These are phyloP conservation scores for Psilocybe cyanescens DNA, from an alignment of 768 basidiomycete genomes.

Conservation along the genomic window DNA sequence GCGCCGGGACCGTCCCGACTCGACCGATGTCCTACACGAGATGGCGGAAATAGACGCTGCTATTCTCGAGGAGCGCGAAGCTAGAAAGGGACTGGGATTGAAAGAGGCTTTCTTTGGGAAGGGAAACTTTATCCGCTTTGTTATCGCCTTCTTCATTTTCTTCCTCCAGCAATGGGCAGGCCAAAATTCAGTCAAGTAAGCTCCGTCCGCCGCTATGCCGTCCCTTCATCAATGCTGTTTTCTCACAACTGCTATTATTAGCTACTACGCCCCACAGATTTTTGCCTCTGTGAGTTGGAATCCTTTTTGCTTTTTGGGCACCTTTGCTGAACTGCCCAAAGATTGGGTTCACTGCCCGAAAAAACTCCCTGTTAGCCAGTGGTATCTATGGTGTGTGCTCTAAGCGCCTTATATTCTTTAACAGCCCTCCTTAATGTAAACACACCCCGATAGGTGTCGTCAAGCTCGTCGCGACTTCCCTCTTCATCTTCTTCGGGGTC, in stretches of 20 bases:
- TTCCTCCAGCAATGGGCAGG: conserved; percentile 84
- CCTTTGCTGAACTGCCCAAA: conserved; percentile 18
- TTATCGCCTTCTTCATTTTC: conserved; percentile 85
- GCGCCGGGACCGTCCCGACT: conserved; percentile 46
- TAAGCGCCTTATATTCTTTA: neutral
- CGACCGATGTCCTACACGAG: conserved; percentile 55
- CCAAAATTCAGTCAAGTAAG: conserved; percentile 74
- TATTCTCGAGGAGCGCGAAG: conserved; percentile 71
- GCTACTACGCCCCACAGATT: conserved; percentile 77
- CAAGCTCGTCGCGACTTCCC: conserved; percentile 65
- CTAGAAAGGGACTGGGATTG: conserved; percentile 64
- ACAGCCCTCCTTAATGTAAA: neutral
- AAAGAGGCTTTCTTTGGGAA: conserved; percentile 79
- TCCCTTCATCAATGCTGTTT: too few relatives aligned
- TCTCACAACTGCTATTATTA: conserved; percentile 16
- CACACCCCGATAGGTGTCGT: conserved; percentile 31
- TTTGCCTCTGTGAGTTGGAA: conserved; percentile 59
- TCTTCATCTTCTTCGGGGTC: conserved; percentile 71
- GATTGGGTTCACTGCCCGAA: conserved; percentile 68
- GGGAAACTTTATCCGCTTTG: conserved; percentile 81
- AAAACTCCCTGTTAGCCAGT: conserved; percentile 69
- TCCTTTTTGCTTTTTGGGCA: too few relatives aligned
- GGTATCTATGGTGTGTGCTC: conserved; percentile 57
- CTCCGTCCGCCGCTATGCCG: neutral
- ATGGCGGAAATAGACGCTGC: conserved; percentile 84